A percentile compares a stretch with the other conserved stretches of the same genome.
These are phyloP conservation scores for Hippophae gyantsensis DNA, from an alignment of 306 rosid species.

Conservation along the genomic window DNA sequence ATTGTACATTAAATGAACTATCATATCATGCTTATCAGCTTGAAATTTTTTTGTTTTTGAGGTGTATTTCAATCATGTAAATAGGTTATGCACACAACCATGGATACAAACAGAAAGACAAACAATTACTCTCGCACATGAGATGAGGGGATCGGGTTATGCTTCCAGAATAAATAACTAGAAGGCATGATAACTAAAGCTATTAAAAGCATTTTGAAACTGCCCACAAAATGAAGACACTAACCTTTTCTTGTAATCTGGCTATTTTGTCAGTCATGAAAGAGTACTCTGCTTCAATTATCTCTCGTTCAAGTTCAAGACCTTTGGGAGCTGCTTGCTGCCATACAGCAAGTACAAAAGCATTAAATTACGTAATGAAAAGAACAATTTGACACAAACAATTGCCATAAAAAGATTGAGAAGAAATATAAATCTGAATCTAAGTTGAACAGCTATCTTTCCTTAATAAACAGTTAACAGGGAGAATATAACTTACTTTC, in stretches of 20 bases:
- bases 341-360: constrained; percentile 23
- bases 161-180: too few relatives aligned
- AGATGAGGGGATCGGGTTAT: too few relatives aligned
- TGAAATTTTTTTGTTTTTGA: too few relatives aligned
- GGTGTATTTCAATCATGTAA: too few relatives aligned
- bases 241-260: constrained; percentile 58
- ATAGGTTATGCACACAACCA: too few relatives aligned
- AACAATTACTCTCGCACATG: too few relatives aligned
- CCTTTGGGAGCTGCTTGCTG: constrained; percentile 65
- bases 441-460: neutral
- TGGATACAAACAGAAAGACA: too few relatives aligned
- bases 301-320: constrained; percentile 63
- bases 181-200: too few relatives aligned
- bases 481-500: constrained; percentile 37
- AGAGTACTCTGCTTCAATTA: constrained; percentile 72
- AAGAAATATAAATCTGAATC: constrained; percentile 2
- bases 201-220: neutral
- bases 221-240: neutral
- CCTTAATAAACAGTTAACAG: constrained; percentile 14
- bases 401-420: constrained; percentile 6
- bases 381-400: neutral
- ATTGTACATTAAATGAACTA: too few relatives aligned
- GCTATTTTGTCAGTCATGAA: constrained; percentile 51
- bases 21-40: too few relatives aligned
- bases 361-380: constrained; percentile 15